Base-by-base conservation (phyloP, 768 basidiomycete species). In the Pleurotus ostreatus region DNA sequence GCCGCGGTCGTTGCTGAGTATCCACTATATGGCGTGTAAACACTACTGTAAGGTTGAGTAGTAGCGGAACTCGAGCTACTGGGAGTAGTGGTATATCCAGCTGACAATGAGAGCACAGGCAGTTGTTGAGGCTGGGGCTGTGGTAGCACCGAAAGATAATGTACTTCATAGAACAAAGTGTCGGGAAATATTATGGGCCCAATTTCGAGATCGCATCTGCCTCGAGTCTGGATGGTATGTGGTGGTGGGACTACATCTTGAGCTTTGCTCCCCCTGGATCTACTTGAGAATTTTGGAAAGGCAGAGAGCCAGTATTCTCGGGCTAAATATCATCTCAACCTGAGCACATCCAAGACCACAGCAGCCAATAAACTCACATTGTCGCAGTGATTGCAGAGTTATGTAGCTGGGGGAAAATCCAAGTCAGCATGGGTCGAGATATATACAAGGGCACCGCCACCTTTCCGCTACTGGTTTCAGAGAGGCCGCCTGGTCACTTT, bases 171-270 rank as follows among this genome's bases (percentile, higher is more conserved):
- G 57, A 93, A 73, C 0, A 78, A 74, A 0, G 89, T 90, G 20
- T 85, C 81, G 34, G 73, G 64, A 62, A 92, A 92, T 23, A 75
- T 70, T 66, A 90, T 89, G 12, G 91, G 91, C 4, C 90, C 91
- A 30, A 93, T 82, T 61, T 82, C 77, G 38, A 94, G 68, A 55
- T 86, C 81, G 66, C 85, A 92, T 64, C 75, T 81, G 45, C 88
- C 89, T 37, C 85, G 76, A 30, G 75, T 75, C 60, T 82, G 81
- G 55, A 85, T 79, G 1, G 80, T 85, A 64, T 90, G 87, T 0
- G 86, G 83, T 2, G 86, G 86, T 40, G 82, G 83, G 22, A 71
- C 66, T 18, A 77, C 77, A 20, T 71, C 67, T 0, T 76, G 66
- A n/a, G 73, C 72, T 62, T 85, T 88, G 55, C 78, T 79, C 43